Evolutionary conservation across 306 rosid species (phyloP), one percentile per base, ranked within the genome.

Genomic region (Cicer bijugum): DNA sequence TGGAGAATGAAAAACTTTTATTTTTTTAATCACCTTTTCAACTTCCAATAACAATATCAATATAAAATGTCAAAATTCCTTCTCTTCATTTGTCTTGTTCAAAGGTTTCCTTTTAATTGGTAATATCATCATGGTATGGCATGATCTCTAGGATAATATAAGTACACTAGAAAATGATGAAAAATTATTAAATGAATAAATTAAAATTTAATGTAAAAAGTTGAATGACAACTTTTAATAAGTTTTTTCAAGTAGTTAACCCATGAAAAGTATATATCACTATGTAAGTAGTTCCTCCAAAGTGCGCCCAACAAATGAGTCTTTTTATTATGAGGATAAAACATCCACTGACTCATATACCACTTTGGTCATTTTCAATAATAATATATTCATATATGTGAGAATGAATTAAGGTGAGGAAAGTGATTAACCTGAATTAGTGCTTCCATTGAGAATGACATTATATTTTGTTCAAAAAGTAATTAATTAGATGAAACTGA

Each of bases 401-500:
- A 75, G 59, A 63, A 72, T 80, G 82, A 76, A 28, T 28, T 28
- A 28, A 75, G 33, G 60, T 1, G 70, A 76, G 80, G 67, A 52
- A 60, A n/a, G 63, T 72, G 78, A 77, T 80, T 78, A 59, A 78
- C 65, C 14, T 59, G 39, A 58, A 67, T 39, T 73, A 69, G 78
- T 77, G 82, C 75, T 69, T 77, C 78, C 78, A 74, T 78, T 74
- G 82, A 84, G 83, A 74, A 77, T 74, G 73, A 40, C 83, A 77
- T 28, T 28, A 28, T 6, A 4, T 78, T 76, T 45, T 45, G 7
- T 48, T 72, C 4, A 28, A 10, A 59, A 62, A 66, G 63, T 52
- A 28, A 67, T 67, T 67, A 8, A 28, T 28, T 28, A 53, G 50
- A 12, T 35, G 47, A 56, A 64, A 47, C 42, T 56, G 17, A 75